Evolutionary conservation across 164 flowering plant species (phyloP), one percentile per base, ranked within the genome.

Genomic region (Brasenia schreberi): DNA sequence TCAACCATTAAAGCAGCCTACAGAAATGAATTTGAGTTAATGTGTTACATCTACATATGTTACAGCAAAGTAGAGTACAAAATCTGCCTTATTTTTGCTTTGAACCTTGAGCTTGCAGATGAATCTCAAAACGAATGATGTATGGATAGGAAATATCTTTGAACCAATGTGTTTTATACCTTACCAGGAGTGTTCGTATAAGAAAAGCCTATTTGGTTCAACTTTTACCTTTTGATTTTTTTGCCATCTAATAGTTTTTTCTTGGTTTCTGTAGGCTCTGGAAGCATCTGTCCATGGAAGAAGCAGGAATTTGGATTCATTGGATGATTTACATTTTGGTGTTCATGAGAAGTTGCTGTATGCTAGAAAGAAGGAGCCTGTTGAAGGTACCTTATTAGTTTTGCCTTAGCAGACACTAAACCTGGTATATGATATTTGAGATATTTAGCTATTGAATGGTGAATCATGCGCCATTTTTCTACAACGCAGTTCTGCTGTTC

Each of bases 241-340:
- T 44, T 44, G 4, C 19, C 5, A 43, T 23, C 27, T 23, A 23
- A 23, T 23, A 23, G 27, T 23, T 45, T 1, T 45, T 5, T 7
- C 42, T 58, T 65, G 43, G 70, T 59, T 70, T 7, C 44, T 68
- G 70, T 67, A 93, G 98, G 77, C 62, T 9, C 75, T 93, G 81
- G 98, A 93, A 75, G 88, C 89, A 27, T 70, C 73, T 23, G 97
- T 93, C 53, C 98, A 93, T 73, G 98, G 98, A 19, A 83, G 98
- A 82, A 96, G 96, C 70, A 81, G 98, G 65, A 85, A 82, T 67
- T 73, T 18, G 11, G 83, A 75, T 66, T 84, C 89, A n/a, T 72
- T 81, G 64, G 92, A 93, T 68, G 97, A 93, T 68, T 77, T 77
- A 17, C 87, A 93, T 68, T 77, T 93, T 59, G 98, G 98, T 33